phyloP scores from a whole-genome alignment of 495 filamentous ascomycete genomes.

The Cladorrhinum samala region DNA sequence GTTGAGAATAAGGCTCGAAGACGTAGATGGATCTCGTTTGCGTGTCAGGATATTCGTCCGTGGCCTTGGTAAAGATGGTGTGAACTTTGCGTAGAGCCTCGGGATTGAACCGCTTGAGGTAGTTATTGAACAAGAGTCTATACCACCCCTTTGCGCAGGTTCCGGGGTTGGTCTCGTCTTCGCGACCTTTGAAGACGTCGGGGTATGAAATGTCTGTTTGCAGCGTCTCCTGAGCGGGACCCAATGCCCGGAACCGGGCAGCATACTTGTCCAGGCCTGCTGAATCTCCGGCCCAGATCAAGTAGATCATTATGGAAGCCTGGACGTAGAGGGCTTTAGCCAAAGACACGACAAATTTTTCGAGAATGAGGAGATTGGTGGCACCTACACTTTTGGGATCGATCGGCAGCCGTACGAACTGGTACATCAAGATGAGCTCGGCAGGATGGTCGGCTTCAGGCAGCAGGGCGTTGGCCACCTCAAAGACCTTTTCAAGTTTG shows the following conservation, averaged over 20 bases:
- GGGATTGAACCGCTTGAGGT: neutral
- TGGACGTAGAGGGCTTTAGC: too few relatives aligned
- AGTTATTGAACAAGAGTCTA: neutral
- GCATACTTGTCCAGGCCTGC: neutral
- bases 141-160: neutral
- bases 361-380: too few relatives aligned
- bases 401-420: too few relatives aligned
- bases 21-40: neutral
- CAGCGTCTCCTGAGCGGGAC: neutral
- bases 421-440: too few relatives aligned
- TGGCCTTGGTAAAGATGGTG: neutral
- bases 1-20: neutral
- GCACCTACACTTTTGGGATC: too few relatives aligned
- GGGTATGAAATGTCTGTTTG: neutral
- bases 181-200: neutral
- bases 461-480: conserved; percentile 39
- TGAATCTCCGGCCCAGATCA: neutral
- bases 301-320: neutral
- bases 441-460: conserved; percentile 28
- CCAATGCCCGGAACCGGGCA: neutral
- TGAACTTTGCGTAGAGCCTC: neutral
- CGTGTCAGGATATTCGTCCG: neutral
- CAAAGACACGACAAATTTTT: too few relatives aligned
- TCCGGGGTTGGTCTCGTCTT: neutral
- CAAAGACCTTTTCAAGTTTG: conserved; percentile 44